phyloP scores from a whole-genome alignment of 2,329 filamentous ascomycete species.

The Emergomyces orientalis region DNA sequence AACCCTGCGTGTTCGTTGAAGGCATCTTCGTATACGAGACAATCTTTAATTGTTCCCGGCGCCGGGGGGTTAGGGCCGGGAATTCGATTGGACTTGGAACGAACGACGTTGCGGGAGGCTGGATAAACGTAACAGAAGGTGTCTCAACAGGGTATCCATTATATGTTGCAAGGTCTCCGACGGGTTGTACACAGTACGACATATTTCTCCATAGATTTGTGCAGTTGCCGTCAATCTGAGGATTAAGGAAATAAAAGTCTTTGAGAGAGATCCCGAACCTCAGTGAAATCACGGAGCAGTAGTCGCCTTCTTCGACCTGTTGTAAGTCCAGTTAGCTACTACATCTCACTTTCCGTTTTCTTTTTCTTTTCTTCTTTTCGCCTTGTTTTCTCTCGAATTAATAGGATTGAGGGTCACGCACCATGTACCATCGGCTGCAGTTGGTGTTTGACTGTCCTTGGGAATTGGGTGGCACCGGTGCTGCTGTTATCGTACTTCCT shows the following conservation, averaged over 20 bases:
- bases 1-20: background rate
- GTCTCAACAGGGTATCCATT: background rate
- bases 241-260: slow-evolving; percentile 12
- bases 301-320: slow-evolving; percentile 4
- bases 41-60: background rate
- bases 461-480: background rate
- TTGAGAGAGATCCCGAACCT: slow-evolving; percentile 6
- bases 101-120: background rate
- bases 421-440: background rate
- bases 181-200: slow-evolving; percentile 2
- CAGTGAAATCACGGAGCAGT: slow-evolving; percentile 9
- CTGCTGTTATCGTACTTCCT: background rate
- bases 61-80: background rate
- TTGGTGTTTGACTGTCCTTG: slow-evolving; percentile 4
- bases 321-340: background rate
- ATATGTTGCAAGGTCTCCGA: background rate
- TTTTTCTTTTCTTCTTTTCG: background rate
- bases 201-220: slow-evolving; percentile 5
- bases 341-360: background rate
- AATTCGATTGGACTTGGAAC: background rate
- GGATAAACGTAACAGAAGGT: background rate
- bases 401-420: background rate
- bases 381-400: background rate
- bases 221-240: slow-evolving; percentile 9
- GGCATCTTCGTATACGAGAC: background rate